These are phyloP conservation scores for Carex littledalei DNA, from an alignment of 176 grass and related monocot species.

Conservation along the genomic window DNA sequence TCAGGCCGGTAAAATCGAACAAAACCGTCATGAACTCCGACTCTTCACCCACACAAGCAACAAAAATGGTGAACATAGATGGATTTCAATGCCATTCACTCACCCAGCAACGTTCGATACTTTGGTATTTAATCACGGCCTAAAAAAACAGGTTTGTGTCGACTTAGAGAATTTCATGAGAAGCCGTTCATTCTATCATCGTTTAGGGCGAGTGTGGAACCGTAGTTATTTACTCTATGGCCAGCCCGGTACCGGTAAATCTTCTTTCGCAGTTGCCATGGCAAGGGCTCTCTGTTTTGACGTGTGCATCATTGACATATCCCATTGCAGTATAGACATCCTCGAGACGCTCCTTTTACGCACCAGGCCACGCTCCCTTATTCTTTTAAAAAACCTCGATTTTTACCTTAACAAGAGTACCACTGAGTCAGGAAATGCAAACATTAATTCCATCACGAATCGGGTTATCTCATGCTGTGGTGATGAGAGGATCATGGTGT, in stretches of 20 bases:
- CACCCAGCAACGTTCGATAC: slow-evolving; percentile 76
- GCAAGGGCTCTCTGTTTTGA: slow-evolving; percentile 70
- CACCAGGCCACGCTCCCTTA: slow-evolving; percentile 59
- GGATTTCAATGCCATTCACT: slow-evolving; percentile 49
- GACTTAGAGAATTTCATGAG: slow-evolving; percentile 74
- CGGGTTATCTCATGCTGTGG: slow-evolving; percentile 50
- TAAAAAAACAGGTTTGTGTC: slow-evolving; percentile 43
- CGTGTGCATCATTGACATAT: slow-evolving; percentile 75
- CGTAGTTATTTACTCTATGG: slow-evolving; percentile 89
- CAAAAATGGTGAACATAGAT: slow-evolving; percentile 1
- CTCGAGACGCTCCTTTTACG: slow-evolving; percentile 51
- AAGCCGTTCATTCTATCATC: slow-evolving; percentile 68
- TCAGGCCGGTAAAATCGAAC: slow-evolving; percentile 68
- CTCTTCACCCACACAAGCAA: slow-evolving; percentile 38
- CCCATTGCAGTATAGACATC: slow-evolving; percentile 33
- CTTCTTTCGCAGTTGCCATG: slow-evolving; percentile 77
- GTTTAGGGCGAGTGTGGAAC: slow-evolving; percentile 73
- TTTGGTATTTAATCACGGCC: slow-evolving; percentile 62
- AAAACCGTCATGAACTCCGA: slow-evolving; percentile 34
- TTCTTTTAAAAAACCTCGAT: slow-evolving; percentile 87
- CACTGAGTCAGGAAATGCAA: not conserved
- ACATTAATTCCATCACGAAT: slow-evolving; percentile 48
- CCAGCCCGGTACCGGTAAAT: slow-evolving; percentile 64
- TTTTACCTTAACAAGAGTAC: slow-evolving; percentile 34
- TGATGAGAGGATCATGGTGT: slow-evolving; percentile 76